A percentile compares a stretch with the other conserved stretches of the same genome.
Conservation (phyloP, 345 rosid species). For the Citropsis articulata region DNA sequence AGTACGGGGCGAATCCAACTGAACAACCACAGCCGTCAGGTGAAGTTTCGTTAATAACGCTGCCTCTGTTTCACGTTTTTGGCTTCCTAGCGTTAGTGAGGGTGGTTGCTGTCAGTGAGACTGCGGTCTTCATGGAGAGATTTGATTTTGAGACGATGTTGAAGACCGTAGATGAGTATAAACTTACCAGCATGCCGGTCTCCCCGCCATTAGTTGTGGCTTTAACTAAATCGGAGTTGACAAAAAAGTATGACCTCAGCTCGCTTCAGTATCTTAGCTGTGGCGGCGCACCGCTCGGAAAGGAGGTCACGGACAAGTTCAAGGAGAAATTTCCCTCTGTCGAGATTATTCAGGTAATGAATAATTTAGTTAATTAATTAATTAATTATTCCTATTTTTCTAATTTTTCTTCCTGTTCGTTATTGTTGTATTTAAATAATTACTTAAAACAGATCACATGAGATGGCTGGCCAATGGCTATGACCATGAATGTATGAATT, state of each 20-base stretch:
- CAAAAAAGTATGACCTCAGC: constrained; percentile 62
- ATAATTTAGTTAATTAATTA: too few species aligned
- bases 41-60: constrained; percentile 38
- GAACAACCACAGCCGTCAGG: too few species aligned
- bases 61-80: constrained; percentile 44
- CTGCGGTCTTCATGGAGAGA: constrained; percentile 38
- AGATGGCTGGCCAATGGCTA: too few species aligned
- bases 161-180: constrained; percentile 52
- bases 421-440: too few species aligned
- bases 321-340: constrained; percentile 63
- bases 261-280: constrained; percentile 50
- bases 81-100: constrained; percentile 43
- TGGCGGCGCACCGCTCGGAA: constrained; percentile 85
- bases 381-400: too few species aligned
- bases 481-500: too few species aligned
- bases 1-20: too few species aligned
- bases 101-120: constrained; percentile 39
- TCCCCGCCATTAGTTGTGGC: constrained; percentile 62
- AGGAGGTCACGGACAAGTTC: constrained; percentile 62
- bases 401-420: too few species aligned
- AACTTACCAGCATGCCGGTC: constrained; percentile 60
- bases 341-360: constrained; percentile 51
- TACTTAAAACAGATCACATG: too few species aligned
- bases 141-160: constrained; percentile 53
- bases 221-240: constrained; percentile 50